Conservation (phyloP, 257 asterid genomes). For the Nemophila menziesii region DNA sequence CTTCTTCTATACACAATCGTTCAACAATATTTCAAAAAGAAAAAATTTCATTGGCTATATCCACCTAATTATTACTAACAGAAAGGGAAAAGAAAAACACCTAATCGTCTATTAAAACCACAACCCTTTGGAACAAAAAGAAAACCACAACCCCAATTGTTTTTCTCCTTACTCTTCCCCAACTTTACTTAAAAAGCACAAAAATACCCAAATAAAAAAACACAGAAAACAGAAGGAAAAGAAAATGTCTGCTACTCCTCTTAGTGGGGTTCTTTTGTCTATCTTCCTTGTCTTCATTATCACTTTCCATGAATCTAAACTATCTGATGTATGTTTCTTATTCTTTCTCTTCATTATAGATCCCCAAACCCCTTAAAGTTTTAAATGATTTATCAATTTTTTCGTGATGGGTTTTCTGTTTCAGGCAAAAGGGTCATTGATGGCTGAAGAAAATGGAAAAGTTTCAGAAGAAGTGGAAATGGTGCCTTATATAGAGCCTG, state of each 20-base stretch:
- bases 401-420: conserved; percentile 9
- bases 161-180: neutral
- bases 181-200: too few relatives aligned
- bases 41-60: too few relatives aligned
- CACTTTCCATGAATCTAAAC: conserved; percentile 17
- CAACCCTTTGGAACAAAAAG: neutral
- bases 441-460: conserved; percentile 13
- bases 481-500: conserved; percentile 54
- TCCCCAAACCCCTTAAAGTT: neutral
- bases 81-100: too few relatives aligned
- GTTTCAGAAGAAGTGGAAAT: conserved; percentile 18
- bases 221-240: neutral
- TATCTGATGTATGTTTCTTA: conserved; percentile 29
- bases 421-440: conserved; percentile 23
- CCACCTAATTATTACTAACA: too few relatives aligned
- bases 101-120: too few relatives aligned
- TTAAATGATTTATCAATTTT: neutral
- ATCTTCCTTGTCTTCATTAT: conserved; percentile 28
- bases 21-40: too few relatives aligned
- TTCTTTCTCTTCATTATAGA: neutral
- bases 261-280: conserved; percentile 28
- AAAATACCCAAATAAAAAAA: too few relatives aligned
- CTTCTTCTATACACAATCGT: too few relatives aligned
- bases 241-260: conserved; percentile 39
- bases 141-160: neutral